Evolutionary conservation across 2,329 filamentous ascomycete genomes (phyloP).

Genomic region (Fusarium sp.): DNA sequence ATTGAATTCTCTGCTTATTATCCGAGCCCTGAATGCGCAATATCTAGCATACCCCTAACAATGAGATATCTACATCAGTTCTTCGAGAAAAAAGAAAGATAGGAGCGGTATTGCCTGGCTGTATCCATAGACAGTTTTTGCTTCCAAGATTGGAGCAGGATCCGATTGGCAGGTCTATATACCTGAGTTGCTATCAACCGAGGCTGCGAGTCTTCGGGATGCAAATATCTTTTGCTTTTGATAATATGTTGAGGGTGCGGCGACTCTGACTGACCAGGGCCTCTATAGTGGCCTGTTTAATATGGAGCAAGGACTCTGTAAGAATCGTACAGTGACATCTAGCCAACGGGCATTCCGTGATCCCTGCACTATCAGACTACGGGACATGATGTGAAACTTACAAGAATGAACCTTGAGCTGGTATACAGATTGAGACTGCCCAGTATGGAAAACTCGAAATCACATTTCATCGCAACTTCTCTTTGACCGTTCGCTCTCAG

Average conservation of each 20-base stretch:
- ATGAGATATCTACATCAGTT: not conserved
- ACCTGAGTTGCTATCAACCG: not conserved
- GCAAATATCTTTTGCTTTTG: not conserved
- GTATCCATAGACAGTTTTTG: not conserved
- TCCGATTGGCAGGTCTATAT: not conserved
- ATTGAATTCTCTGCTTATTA: not conserved
- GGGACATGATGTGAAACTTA: not conserved
- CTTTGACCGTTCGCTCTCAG: not conserved
- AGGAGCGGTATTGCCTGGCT: not conserved
- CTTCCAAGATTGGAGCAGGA: not conserved
- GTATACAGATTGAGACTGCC: not conserved
- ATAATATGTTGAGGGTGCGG: not conserved
- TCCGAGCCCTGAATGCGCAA: not conserved
- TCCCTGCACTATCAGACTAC: not conserved
- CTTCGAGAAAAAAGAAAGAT: not conserved
- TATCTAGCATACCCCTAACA: not conserved
- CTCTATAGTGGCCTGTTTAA: not conserved
- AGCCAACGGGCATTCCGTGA: not conserved
- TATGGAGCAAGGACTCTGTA: not conserved
- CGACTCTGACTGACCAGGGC: not conserved
- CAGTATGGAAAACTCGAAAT: not conserved
- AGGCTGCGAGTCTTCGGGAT: not conserved
- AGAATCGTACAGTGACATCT: not conserved
- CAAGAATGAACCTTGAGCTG: not conserved
- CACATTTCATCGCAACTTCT: not conserved